Percentiles rank a stretch among this genome's conserved stretches.
Evolutionary conservation across 2,329 filamentous ascomycete species (phyloP).

Genomic region (Neonectria magnoliae): DNA sequence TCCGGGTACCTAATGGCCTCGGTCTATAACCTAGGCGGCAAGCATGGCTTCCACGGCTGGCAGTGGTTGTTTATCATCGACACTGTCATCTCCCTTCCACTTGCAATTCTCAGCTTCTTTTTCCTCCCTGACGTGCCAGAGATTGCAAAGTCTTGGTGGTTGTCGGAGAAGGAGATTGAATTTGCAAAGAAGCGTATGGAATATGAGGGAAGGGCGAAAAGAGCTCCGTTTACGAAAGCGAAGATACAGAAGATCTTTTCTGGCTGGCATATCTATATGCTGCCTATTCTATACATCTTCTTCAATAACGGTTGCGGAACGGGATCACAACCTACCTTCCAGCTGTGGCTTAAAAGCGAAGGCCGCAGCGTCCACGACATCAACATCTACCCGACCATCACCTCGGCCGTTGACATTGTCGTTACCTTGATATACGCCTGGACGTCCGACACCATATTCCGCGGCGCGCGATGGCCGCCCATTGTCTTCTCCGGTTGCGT

Average conservation of each 20-base stretch:
- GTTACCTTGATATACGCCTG: conserved; percentile 71
- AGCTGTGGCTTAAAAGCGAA: conserved; percentile 56
- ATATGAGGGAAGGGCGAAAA: conserved; percentile 55
- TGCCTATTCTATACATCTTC: conserved; percentile 67
- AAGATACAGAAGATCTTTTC: conserved; percentile 70
- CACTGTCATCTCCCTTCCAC: conserved; percentile 47
- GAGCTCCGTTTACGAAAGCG: conserved; percentile 51
- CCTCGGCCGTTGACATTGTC: conserved; percentile 62
- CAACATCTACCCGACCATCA: conserved; percentile 69
- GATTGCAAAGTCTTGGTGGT: conserved; percentile 40
- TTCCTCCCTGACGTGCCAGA: conserved; percentile 44
- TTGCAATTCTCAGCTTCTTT: conserved; percentile 45
- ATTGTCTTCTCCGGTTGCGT: conserved; percentile 64
- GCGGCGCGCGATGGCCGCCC: conserved; percentile 69
- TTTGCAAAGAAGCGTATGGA: conserved; percentile 44
- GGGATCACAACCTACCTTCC: conserved; percentile 64
- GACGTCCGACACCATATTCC: conserved; percentile 69
- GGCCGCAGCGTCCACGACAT: conserved; percentile 53
- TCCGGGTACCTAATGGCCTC: conserved; percentile 45
- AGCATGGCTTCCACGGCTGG: conserved; percentile 59
- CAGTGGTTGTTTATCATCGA: conserved; percentile 49
- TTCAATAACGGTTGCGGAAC: conserved; percentile 68
- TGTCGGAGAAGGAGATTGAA: conserved; percentile 37
- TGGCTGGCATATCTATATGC: conserved; percentile 71
- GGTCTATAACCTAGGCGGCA: conserved; percentile 52